Evolutionary conservation across 805 yeast species (phyloP).

Genomic region (Pichia californica): DNA sequence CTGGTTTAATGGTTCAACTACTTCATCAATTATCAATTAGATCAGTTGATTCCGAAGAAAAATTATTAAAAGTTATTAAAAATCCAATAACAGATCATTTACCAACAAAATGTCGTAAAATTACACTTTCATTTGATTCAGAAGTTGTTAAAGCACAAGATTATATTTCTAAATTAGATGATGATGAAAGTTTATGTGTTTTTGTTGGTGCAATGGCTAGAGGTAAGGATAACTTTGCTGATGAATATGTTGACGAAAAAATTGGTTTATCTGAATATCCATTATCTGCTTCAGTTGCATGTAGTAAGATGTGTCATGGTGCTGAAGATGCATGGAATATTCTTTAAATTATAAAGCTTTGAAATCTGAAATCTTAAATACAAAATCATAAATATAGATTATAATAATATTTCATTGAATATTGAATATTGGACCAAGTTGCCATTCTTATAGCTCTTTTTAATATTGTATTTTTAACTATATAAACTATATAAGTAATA

Average conservation of each 20-base stretch:
- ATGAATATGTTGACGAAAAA: slow-evolving; percentile 93
- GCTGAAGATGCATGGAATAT: slow-evolving; percentile 98
- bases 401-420: too few relatives aligned
- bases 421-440: too few relatives aligned
- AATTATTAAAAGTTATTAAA: slow-evolving; percentile 86
- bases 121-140: slow-evolving; percentile 90
- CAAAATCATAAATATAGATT: too few relatives aligned
- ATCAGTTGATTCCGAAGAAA: slow-evolving; percentile 93
- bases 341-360: slow-evolving; percentile 34
- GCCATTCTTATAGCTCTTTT: too few relatives aligned
- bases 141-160: slow-evolving; percentile 83
- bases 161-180: slow-evolving; percentile 70
- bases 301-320: slow-evolving; percentile 97
- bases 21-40: slow-evolving; percentile 88
- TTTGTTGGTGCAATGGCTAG: slow-evolving; percentile 99
- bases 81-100: slow-evolving; percentile 96
- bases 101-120: slow-evolving; percentile 91
- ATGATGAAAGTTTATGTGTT: slow-evolving; percentile 92
- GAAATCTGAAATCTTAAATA: too few relatives aligned
- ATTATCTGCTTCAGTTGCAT: slow-evolving; percentile 94
- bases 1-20: slow-evolving; percentile 96
- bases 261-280: slow-evolving; percentile 95
- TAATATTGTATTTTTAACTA: too few relatives aligned
- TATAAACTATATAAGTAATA: too few relatives aligned
- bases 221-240: slow-evolving; percentile 96